phyloP scores from a whole-genome alignment of 768 basidiomycete species.

The Leccinellum rugosiceps region DNA sequence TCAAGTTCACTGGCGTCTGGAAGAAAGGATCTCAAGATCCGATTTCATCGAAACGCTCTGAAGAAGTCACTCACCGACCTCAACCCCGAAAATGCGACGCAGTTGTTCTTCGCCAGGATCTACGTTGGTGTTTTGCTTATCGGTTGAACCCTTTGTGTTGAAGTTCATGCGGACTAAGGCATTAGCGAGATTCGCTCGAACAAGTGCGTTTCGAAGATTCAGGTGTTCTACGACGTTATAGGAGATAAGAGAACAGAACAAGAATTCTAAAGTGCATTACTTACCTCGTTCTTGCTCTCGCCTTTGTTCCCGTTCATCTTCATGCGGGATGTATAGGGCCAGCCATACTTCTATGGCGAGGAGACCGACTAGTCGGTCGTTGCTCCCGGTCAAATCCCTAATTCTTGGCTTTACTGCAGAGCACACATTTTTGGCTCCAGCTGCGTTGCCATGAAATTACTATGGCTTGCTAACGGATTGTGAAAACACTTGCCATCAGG shows the following conservation, averaged over 20 bases:
- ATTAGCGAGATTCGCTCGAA: conserved; percentile 20
- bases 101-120: conserved; percentile 1
- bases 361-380: conserved; percentile 10
- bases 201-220: neutral
- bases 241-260: neutral
- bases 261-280: neutral
- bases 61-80: conserved; percentile 11
- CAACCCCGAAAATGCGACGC: conserved; percentile 18
- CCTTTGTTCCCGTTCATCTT: neutral
- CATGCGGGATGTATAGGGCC: conserved; percentile 4
- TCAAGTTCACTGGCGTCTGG: conserved; percentile 6
- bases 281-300: conserved; percentile 2
- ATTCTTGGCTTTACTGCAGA: conserved; percentile 10
- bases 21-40: neutral
- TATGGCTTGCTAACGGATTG: neutral
- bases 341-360: conserved; percentile 22
- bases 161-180: conserved; percentile 11
- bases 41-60: neutral
- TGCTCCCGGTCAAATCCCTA: conserved; percentile 11
- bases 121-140: neutral
- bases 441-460: neutral
- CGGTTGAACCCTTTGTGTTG: neutral
- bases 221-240: conserved; percentile 6
- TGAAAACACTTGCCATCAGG: conserved; percentile 7
- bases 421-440: neutral